Evolutionary conservation across 441 rosid species (phyloP).

Genomic region (Eutrema salsugineum): DNA sequence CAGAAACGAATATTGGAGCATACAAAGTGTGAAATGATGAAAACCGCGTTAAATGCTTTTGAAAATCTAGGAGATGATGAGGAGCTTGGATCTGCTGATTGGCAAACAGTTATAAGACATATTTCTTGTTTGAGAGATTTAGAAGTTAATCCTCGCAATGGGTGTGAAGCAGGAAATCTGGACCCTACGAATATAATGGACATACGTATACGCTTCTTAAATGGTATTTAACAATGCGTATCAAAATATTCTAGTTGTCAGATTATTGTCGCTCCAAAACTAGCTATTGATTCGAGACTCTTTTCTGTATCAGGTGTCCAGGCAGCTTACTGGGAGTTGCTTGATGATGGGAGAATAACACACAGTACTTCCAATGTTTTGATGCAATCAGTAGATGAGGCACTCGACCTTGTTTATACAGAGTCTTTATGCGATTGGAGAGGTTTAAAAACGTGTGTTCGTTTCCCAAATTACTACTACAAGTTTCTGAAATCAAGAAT

Average conservation of each 20-base stretch:
- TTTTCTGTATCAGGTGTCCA: conserved; percentile 65
- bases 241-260: neutral
- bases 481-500: conserved; percentile 60
- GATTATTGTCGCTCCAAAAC: neutral
- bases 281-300: neutral
- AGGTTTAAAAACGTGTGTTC: conserved; percentile 60
- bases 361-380: conserved; percentile 62
- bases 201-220: conserved; percentile 76
- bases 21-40: conserved; percentile 88
- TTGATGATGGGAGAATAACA: conserved; percentile 86
- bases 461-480: conserved; percentile 72
- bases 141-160: conserved; percentile 52
- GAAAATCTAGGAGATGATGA: conserved; percentile 89
- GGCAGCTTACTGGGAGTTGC: conserved; percentile 96
- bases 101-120: conserved; percentile 72
- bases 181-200: conserved; percentile 63
- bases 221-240: conserved; percentile 44
- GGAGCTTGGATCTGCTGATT: conserved; percentile 94
- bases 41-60: conserved; percentile 74
- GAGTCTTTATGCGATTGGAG: conserved; percentile 85
- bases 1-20: conserved; percentile 81
- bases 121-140: conserved; percentile 58
- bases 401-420: conserved; percentile 57
- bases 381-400: conserved; percentile 93
- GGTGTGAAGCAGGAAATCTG: conserved; percentile 42